phyloP scores from a whole-genome alignment of 1,284 basidiomycete species.

The Somion occarium region DNA sequence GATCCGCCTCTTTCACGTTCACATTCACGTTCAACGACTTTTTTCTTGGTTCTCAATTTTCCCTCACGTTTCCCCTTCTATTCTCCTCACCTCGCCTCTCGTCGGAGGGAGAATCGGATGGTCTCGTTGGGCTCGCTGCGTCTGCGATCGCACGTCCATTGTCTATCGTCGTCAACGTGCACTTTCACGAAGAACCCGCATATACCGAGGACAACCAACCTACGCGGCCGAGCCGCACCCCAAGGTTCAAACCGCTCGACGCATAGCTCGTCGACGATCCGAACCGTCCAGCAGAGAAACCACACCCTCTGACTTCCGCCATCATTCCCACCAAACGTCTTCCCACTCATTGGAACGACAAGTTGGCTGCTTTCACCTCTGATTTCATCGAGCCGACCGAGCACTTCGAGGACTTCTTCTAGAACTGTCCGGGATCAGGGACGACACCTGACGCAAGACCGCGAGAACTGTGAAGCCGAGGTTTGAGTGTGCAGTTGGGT shows the following conservation, averaged over 20 bases:
- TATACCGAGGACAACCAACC: conserved; percentile 4
- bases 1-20: conserved; percentile 5
- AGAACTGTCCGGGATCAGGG: background rate
- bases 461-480: conserved; percentile 38
- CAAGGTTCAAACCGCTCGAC: conserved; percentile 9
- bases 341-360: background rate
- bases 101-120: conserved; percentile 2
- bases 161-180: conserved; percentile 16
- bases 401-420: conserved; percentile 42
- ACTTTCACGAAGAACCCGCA: conserved; percentile 12
- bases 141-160: conserved; percentile 10
- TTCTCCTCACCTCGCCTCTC: conserved; percentile 25
- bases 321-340: too few species aligned
- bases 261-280: conserved; percentile 1
- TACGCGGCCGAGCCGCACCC: conserved; percentile 22
- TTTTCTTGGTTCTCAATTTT: conserved; percentile 10
- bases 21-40: conserved; percentile 6
- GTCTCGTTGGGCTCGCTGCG: background rate
- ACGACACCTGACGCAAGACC: conserved; percentile 67
- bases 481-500: background rate
- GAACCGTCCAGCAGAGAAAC: background rate
- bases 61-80: conserved; percentile 11
- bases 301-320: background rate
- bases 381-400: conserved; percentile 14
- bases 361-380: background rate